Evolutionary conservation across 345 rosid species (phyloP), one percentile per base, ranked within the genome.

Genomic region (Leavenworthia alabamica): DNA sequence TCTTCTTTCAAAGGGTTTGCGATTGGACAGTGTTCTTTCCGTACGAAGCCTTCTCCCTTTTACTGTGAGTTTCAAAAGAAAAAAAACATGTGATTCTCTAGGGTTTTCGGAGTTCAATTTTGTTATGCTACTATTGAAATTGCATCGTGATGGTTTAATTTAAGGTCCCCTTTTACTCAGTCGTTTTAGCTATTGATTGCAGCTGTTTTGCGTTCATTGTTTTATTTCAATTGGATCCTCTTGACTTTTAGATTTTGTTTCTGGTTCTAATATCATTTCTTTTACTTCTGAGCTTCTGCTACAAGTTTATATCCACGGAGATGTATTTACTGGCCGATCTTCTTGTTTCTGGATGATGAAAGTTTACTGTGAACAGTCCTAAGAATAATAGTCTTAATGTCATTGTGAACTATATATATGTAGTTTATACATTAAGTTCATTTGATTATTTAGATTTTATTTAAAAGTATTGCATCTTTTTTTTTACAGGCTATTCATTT

Each of bases 401-500:
- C 44, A 23, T 24, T 64, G 19, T 63, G 15, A 52, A 24, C 0
- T 9, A 3, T 32, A 40, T n/a, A n/a, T 31, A 40, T 51, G 41
- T 51, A 26, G 47, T 36, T 46, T 49, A 17, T 52, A 11, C 10
- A 17, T 35, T 14, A 9, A 51, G 6, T n/a, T 17, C 11, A 4
- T 16, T 23, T 60, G 31, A 3, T 36, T 53, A 11, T 36, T 35
- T 60, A 52, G 52, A 54, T 33, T 39, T 32, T 15, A 12, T 24
- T n/a, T n/a, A n/a, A n/a, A n/a, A n/a, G 22, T 43, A 24, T 9
- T 15, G 59, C 33, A 19, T 41, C 41, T 0, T 43, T 37, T 71
- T 82, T 74, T 68, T n/a, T n/a, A n/a, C 81, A 77, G 78, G 84
- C 77, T 67, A 60, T 27, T 41, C 26, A 19, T 56, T 51, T 54